Conservation (phyloP, 495 filamentous ascomycete genomes). For the Podospora sp. region DNA sequence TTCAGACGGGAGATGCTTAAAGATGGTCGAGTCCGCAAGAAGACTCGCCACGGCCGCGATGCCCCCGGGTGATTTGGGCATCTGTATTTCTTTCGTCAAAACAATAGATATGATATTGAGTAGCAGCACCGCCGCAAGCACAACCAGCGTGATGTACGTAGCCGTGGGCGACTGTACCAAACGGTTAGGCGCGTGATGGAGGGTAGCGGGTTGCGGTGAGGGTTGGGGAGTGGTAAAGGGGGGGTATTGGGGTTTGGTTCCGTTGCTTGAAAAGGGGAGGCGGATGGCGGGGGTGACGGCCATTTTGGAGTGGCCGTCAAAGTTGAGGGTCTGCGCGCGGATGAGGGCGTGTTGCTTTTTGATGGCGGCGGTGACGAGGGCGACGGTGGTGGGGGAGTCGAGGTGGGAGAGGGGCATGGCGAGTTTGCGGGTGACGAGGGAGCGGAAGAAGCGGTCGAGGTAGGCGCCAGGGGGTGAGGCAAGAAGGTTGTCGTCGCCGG, state of each 20-base stretch:
- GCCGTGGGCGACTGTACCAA: slow-evolving; percentile 9
- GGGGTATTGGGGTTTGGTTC: not conserved
- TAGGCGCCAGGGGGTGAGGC: slow-evolving; percentile 7
- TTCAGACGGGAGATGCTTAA: slow-evolving; percentile 9
- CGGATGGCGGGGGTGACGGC: slow-evolving; percentile 10
- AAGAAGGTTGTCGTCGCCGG: slow-evolving; percentile 9
- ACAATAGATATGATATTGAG: slow-evolving; percentile 5
- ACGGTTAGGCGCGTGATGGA: slow-evolving; percentile 2
- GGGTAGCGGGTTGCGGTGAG: slow-evolving; percentile 2
- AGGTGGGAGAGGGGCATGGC: slow-evolving; percentile 4
- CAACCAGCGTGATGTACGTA: slow-evolving; percentile 1
- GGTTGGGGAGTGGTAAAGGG: not conserved
- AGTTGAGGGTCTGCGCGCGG: slow-evolving; percentile 14
- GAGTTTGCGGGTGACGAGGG: slow-evolving; percentile 3
- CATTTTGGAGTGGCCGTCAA: slow-evolving; percentile 6
- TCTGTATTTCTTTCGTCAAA: not conserved
- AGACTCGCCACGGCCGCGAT: slow-evolving; percentile 10
- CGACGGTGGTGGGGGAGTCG: not conserved
- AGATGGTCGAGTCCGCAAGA: slow-evolving; percentile 13
- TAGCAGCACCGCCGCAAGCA: not conserved
- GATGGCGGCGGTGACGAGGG: slow-evolving; percentile 5
- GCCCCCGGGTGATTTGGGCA: slow-evolving; percentile 11
- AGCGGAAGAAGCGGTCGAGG: slow-evolving; percentile 15
- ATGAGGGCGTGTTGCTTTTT: slow-evolving; percentile 15
- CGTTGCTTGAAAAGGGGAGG: slow-evolving; percentile 5